Conservation (phyloP, 495 filamentous ascomycete species). For the Penicillium bialowiezense region DNA sequence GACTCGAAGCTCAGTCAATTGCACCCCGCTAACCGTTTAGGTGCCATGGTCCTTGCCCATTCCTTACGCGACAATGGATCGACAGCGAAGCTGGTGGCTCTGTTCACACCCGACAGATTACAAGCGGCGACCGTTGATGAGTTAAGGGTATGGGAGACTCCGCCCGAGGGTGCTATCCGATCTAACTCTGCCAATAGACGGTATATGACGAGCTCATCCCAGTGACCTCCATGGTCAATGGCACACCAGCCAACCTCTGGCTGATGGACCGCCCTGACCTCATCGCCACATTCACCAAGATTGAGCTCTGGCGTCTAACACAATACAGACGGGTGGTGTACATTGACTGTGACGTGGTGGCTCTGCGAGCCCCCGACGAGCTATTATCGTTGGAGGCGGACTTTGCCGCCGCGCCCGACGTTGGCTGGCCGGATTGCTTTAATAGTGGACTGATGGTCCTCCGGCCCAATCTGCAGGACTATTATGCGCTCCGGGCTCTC, state of each 20-base stretch:
- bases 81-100: constrained; percentile 76
- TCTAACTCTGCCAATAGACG: constrained; percentile 45
- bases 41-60: constrained; percentile 90
- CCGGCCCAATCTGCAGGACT: constrained; percentile 82
- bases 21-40: constrained; percentile 39
- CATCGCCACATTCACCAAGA: constrained; percentile 91
- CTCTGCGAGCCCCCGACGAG: constrained; percentile 86
- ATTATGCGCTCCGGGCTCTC: constrained; percentile 77
- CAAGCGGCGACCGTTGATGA: constrained; percentile 69
- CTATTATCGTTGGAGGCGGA: constrained; percentile 72
- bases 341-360: constrained; percentile 86
- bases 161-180: neutral
- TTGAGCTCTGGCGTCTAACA: constrained; percentile 87
- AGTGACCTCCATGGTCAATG: constrained; percentile 73
- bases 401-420: constrained; percentile 90
- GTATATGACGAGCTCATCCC: constrained; percentile 89
- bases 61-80: constrained; percentile 91
- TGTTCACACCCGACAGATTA: constrained; percentile 76
- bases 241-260: constrained; percentile 75
- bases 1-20: neutral
- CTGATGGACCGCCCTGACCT: constrained; percentile 91
- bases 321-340: constrained; percentile 92
- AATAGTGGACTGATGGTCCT: constrained; percentile 95
- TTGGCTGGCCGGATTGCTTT: constrained; percentile 98
- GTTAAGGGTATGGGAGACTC: constrained; percentile 59